phyloP scores from a whole-genome alignment of 2,329 filamentous ascomycete species.

The Tolypocladium cylindrosporum region DNA sequence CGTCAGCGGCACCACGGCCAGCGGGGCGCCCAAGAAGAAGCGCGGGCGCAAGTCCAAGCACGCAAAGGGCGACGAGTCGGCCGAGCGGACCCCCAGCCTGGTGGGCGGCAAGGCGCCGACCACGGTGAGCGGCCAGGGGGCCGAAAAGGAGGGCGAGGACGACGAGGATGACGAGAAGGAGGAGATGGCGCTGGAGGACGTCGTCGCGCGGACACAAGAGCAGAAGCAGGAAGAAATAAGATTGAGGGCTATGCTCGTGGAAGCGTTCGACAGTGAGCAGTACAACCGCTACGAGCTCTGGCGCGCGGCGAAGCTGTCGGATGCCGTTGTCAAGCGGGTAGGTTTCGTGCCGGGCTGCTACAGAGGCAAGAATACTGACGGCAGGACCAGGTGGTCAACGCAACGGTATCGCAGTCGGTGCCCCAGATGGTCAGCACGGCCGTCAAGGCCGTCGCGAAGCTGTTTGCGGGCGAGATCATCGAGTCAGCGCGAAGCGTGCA shows the following conservation, averaged over 20 bases:
- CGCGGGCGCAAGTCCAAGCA: constrained; percentile 51
- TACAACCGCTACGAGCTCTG: constrained; percentile 61
- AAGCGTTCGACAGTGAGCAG: constrained; percentile 56
- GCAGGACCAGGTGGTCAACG: constrained; percentile 55
- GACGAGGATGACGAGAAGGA: constrained; percentile 48
- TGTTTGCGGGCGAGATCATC: constrained; percentile 68
- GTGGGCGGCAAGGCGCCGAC: constrained; percentile 30
- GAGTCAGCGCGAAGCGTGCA: constrained; percentile 63
- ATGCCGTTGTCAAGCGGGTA: constrained; percentile 59
- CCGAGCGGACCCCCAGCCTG: constrained; percentile 34
- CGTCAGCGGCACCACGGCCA: constrained; percentile 33
- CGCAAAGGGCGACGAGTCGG: constrained; percentile 31
- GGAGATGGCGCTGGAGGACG: constrained; percentile 46
- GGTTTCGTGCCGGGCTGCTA: constrained; percentile 12
- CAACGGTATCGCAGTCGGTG: constrained; percentile 70
- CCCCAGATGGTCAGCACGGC: constrained; percentile 63
- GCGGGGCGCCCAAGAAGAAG: constrained; percentile 44
- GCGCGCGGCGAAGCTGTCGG: constrained; percentile 58
- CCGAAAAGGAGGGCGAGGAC: constrained; percentile 38
- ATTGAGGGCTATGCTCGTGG: constrained; percentile 49
- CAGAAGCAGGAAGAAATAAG: constrained; percentile 54
- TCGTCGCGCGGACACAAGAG: constrained; percentile 53
- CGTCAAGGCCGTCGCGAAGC: constrained; percentile 67
- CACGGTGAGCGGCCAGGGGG: constrained; percentile 32
- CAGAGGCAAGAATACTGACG: background rate